Evolutionary conservation across 768 basidiomycete species (phyloP).

Genomic region (Royoungia palumana): DNA sequence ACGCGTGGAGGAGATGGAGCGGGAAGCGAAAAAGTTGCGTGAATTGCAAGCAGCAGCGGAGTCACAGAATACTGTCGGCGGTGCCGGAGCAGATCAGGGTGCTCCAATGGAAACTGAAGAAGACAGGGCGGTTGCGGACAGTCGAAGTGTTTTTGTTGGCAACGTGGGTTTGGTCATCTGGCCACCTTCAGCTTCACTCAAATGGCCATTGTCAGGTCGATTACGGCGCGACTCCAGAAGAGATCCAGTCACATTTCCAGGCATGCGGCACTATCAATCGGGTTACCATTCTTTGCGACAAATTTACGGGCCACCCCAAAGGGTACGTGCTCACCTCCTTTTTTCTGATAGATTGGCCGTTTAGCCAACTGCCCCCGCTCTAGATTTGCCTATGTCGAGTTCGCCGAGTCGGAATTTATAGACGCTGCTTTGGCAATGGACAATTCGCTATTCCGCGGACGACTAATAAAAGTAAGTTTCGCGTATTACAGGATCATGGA

Average conservation of each 20-base stretch:
- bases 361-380: constrained; percentile 8
- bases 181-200: constrained; percentile 9
- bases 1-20: constrained; percentile 90
- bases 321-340: constrained; percentile 50
- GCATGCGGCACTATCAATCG: constrained; percentile 98
- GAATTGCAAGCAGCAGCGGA: constrained; percentile 82
- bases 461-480: constrained; percentile 78
- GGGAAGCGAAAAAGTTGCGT: constrained; percentile 81
- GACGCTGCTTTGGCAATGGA: constrained; percentile 91
- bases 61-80: constrained; percentile 48
- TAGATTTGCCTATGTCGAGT: constrained; percentile 98
- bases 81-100: constrained; percentile 42
- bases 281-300: constrained; percentile 98
- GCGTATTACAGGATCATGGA: neutral
- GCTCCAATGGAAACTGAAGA: constrained; percentile 76
- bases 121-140: constrained; percentile 76
- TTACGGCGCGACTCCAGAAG: constrained; percentile 95
- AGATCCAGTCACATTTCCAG: constrained; percentile 96
- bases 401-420: constrained; percentile 88
- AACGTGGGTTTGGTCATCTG: constrained; percentile 62
- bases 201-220: constrained; percentile 68
- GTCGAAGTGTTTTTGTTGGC: constrained; percentile 89
- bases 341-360: constrained; percentile 17
- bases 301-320: constrained; percentile 99
- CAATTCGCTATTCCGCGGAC: constrained; percentile 92